Percentiles rank a stretch among this genome's conserved stretches.
Conservation (phyloP, 202 grass and related monocot species). For the Tripidium arundinaceum region DNA sequence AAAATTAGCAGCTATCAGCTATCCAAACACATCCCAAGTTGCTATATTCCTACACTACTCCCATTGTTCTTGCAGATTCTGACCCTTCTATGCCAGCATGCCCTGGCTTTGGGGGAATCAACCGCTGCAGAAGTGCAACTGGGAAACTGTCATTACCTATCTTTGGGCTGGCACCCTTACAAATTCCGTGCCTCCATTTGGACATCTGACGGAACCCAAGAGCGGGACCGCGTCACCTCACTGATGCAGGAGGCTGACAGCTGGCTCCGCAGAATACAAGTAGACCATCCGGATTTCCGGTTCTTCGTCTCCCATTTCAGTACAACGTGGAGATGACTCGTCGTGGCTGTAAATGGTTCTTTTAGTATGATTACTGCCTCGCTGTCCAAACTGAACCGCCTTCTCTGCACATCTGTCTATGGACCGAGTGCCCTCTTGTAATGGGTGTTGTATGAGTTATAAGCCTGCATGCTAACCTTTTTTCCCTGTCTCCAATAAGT, state of each 20-base stretch:
- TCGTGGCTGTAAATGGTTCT: constrained; percentile 43
- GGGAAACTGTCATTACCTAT: no score
- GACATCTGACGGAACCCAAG: constrained; percentile 41
- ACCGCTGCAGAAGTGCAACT: no score
- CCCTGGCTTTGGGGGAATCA: no score
- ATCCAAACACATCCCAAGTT: no score
- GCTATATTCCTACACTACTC: no score
- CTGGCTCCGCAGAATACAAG: constrained; percentile 57
- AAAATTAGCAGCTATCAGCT: no score
- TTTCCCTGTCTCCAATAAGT: constrained; percentile 29
- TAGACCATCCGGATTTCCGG: constrained; percentile 81
- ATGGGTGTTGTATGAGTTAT: constrained; percentile 32
- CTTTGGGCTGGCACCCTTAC: constrained; percentile 56
- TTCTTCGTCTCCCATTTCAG: constrained; percentile 59
- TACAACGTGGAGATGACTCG: constrained; percentile 52
- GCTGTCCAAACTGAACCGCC: constrained; percentile 17
- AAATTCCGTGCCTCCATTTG: constrained; percentile 71
- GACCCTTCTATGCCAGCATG: no score
- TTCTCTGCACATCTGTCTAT: neutral
- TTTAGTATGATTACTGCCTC: neutral
- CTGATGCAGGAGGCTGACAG: constrained; percentile 63
- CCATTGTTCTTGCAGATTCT: no score
- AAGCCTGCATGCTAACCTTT: constrained; percentile 7
- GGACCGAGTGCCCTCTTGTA: constrained; percentile 19
- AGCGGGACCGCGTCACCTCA: constrained; percentile 30